These are phyloP conservation scores for Anthoceros angustus DNA, from an alignment of 225 moss, liverwort and hornwort species.

Conservation along the genomic window DNA sequence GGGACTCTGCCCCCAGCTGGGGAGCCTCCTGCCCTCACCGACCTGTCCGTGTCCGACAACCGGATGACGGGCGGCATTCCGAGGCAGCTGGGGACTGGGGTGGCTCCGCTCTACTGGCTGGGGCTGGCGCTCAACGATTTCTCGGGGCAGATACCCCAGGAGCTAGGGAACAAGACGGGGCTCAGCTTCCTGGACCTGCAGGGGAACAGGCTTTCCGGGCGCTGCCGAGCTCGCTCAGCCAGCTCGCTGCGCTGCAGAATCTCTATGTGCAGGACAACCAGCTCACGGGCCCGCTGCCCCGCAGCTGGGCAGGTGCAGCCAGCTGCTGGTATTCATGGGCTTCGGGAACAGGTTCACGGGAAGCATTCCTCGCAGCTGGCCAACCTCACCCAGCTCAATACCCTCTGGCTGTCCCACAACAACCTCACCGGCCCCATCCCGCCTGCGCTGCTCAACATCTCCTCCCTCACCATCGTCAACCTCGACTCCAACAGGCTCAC, in stretches of 20 bases:
- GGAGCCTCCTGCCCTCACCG: not conserved
- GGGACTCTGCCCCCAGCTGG: not conserved
- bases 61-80: not conserved
- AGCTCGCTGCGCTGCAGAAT: conserved; percentile 13
- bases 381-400: not conserved
- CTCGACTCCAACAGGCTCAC: not conserved
- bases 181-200: conserved; percentile 14
- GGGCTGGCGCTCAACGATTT: conserved; percentile 4
- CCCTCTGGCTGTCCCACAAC: not conserved
- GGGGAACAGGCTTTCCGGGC: conserved; percentile 16
- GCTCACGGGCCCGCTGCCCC: conserved; percentile 18
- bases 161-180: conserved; percentile 13
- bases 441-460: not conserved
- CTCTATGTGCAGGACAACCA: conserved; percentile 19
- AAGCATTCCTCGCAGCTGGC: not conserved
- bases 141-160: conserved; percentile 13
- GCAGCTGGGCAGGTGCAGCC: conserved; percentile 8
- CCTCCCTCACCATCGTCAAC: not conserved
- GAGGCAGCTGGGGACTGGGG: not conserved
- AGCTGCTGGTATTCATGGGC: not conserved
- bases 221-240: conserved; percentile 16
- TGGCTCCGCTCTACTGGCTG: not conserved
- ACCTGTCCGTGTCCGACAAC: not conserved
- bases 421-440: conserved; percentile 5
- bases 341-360: not conserved